Evolutionary conservation across 2,329 filamentous ascomycete species (phyloP), one percentile per base, ranked within the genome.

Genomic region (Trichoderma hamatum): DNA sequence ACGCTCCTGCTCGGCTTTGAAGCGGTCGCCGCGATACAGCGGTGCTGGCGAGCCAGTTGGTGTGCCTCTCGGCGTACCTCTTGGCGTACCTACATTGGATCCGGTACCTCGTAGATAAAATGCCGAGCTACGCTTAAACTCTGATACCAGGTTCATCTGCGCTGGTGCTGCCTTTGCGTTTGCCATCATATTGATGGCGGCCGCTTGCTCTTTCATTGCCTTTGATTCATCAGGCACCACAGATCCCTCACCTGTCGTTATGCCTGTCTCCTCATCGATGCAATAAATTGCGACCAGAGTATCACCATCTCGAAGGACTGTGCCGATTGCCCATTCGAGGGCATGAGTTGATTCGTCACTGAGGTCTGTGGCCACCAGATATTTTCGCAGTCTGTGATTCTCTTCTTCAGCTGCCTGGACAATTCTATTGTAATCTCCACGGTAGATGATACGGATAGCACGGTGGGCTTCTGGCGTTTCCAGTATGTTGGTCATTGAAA

Each of bases 271-370:
- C 78, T 98, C 95, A 73, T 97, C 94, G 28, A 97, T 90, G 69
- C 94, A 97, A 81, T 96, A 97, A 56, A 98, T 93, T 2, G 93
- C 94, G 71, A 97, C 89, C 43, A 99, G 85, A 0, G 95, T 98
- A 77, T 99, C 96, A 9, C 96, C 96, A 74, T 98, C 94, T 60
- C 96, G 88, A 34, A 99, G 84, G 6, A 98, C 94, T 0, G 95
- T 98, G 9, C 96, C 96, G 68, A 99, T 94, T 0, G 95, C 96
- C 96, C 96, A 99, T 79, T 99, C 96, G 36, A 99, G 84, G 1
- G 96, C 96, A 78, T 98, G 96, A 7, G 93, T 92, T 5, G 95
- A 94, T 81, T 99, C 96, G 46, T 96, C 92, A 73, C 94, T 97
- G 3, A 98, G 83, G 79, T 99, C 96, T 0, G 93, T 97, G 3